Conservation (phyloP, 257 asterid genomes). For the Fraxinus pennsylvanica region DNA sequence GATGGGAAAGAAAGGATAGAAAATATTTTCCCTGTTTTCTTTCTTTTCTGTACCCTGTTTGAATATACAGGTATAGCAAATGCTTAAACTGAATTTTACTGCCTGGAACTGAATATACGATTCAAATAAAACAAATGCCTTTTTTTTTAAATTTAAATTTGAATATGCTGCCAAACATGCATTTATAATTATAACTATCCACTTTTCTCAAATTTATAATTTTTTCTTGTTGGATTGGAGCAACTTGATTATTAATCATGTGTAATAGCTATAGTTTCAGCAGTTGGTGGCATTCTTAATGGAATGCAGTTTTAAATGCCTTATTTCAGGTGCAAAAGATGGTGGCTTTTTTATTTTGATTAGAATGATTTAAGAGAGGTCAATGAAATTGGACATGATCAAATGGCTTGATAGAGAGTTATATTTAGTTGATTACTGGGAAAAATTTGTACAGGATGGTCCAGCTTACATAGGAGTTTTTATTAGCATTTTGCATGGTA, state of each 20-base stretch:
- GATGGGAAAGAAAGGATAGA: background rate
- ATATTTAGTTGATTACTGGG: constrained; percentile 14
- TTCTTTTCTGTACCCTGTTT: background rate
- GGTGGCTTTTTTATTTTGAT: background rate
- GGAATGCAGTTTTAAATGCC: constrained; percentile 20
- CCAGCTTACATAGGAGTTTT: constrained; percentile 72
- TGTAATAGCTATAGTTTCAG: background rate
- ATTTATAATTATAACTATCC: too few relatives aligned
- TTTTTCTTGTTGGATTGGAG: background rate
- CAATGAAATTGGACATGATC: background rate
- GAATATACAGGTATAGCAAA: background rate
- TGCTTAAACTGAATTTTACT: background rate
- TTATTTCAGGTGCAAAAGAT: constrained; percentile 11
- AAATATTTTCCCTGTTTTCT: background rate
- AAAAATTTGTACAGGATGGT: constrained; percentile 68
- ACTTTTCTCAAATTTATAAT: background rate
- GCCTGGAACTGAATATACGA: background rate
- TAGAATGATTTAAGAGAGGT: background rate
- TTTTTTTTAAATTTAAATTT: too few relatives aligned
- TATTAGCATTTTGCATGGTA: constrained; percentile 75
- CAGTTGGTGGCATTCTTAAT: constrained; percentile 23
- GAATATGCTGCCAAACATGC: background rate
- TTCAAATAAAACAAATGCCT: background rate
- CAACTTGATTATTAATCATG: background rate
- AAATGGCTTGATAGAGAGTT: constrained; percentile 15